Evolutionary conservation across 305 asterid species (phyloP).

Genomic region (Solanum chacoense): DNA sequence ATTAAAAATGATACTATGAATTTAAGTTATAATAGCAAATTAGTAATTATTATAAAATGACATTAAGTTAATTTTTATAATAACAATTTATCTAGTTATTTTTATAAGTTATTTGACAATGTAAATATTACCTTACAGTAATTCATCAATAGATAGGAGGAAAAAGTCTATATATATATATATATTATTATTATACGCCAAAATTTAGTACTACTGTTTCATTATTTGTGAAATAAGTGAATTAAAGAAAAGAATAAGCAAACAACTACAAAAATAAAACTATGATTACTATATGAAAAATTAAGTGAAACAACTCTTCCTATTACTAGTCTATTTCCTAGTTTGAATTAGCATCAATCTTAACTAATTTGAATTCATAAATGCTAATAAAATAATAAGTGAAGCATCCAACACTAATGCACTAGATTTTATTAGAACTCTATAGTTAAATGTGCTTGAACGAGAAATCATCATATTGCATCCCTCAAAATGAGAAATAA

Average conservation of each 20-base stretch:
- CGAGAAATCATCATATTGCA: too few species aligned
- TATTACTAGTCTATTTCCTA: not conserved
- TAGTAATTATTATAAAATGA: not conserved
- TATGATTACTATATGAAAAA: not conserved
- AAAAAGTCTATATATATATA: not conserved
- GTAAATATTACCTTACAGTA: not conserved
- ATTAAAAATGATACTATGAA: not conserved
- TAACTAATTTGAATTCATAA: too few species aligned
- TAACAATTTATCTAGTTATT: not conserved
- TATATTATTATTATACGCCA: not conserved
- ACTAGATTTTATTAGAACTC: too few species aligned
- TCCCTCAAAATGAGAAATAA: too few species aligned
- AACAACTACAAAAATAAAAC: not conserved
- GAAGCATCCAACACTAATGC: not conserved
- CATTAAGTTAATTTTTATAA: not conserved
- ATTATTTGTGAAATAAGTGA: not conserved
- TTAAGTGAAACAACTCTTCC: not conserved
- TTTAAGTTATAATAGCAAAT: not conserved
- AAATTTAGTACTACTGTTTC: not conserved
- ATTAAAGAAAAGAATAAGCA: not conserved
- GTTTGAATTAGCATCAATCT: not conserved
- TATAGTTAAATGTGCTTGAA: too few species aligned
- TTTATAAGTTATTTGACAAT: not conserved
- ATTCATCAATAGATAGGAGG: not conserved
- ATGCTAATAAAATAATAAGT: not conserved